Conservation (phyloP, 163 green algal genomes). For the Prototheca wickerhamii region DNA sequence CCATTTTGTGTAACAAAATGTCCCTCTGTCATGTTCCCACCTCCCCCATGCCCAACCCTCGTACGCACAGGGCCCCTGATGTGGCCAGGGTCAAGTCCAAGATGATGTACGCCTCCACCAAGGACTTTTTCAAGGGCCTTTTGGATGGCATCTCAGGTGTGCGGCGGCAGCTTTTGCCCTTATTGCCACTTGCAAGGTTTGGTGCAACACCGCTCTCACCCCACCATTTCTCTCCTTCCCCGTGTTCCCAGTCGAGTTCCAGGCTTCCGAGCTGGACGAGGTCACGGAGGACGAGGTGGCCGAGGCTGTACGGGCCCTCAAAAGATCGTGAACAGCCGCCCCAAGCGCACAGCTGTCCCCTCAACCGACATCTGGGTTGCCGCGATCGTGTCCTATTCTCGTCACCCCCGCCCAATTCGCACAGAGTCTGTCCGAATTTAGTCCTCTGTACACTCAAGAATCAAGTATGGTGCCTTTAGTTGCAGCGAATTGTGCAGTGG, state of each 20-base stretch:
- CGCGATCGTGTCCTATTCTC: too few species aligned
- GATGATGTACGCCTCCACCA: slow-evolving; percentile 92
- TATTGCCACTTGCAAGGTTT: too few species aligned
- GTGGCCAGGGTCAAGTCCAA: slow-evolving; percentile 65
- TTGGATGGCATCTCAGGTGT: slow-evolving; percentile 68
- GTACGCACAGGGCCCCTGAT: slow-evolving; percentile 64
- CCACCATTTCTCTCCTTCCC: not conserved
- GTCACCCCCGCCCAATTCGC: too few species aligned
- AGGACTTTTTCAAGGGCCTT: slow-evolving; percentile 87
- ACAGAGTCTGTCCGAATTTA: too few species aligned
- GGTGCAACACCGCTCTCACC: too few species aligned
- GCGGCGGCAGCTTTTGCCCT: too few species aligned
- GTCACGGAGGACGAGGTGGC: slow-evolving; percentile 58
- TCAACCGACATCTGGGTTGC: not conserved
- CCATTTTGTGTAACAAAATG: not conserved
- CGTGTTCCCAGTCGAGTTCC: slow-evolving; percentile 38
- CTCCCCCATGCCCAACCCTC: not conserved
- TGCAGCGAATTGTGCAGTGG: too few species aligned
- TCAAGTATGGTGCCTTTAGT: too few species aligned
- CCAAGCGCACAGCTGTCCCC: not conserved
- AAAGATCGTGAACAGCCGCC: slow-evolving; percentile 42
- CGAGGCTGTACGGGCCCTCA: slow-evolving; percentile 52
- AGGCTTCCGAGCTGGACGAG: slow-evolving; percentile 62
- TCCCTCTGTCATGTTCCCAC: not conserved
- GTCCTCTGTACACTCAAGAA: too few species aligned